Evolutionary conservation across 225 moss, liverwort and hornwort genomes (phyloP).

Genomic region (Neckera pumila): DNA sequence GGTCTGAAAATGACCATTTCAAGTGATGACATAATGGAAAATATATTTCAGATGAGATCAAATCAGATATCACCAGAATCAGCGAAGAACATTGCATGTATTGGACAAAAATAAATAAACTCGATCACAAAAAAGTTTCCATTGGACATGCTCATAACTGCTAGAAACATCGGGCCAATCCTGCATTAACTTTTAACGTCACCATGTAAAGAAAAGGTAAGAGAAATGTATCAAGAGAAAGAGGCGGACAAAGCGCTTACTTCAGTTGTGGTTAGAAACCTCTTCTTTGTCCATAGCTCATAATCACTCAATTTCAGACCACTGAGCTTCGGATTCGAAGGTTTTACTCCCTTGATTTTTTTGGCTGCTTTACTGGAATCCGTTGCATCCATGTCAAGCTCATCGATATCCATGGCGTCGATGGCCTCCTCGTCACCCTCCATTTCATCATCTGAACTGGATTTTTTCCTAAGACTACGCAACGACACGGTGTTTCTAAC

Average conservation of each 20-base stretch:
- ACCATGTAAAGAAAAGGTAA: not conserved
- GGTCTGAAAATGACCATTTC: not conserved
- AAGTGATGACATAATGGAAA: not conserved
- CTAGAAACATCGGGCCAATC: not conserved
- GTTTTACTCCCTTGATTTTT: slow-evolving; percentile 9
- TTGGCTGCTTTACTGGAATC: slow-evolving; percentile 17
- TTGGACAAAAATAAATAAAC: not conserved
- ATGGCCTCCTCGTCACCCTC: slow-evolving; percentile 26
- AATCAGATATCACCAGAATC: not conserved
- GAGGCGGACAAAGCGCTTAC: slow-evolving; percentile 10
- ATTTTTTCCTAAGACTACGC: slow-evolving; percentile 17
- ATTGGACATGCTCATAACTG: not conserved
- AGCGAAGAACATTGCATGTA: not conserved
- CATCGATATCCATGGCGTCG: slow-evolving; percentile 36
- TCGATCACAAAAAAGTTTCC: not conserved
- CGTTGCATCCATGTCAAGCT: slow-evolving; percentile 30
- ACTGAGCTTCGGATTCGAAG: not conserved
- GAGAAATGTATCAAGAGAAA: not conserved
- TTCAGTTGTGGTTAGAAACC: slow-evolving; percentile 71
- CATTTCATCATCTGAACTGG: slow-evolving; percentile 20
- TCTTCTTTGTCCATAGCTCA: slow-evolving; percentile 40
- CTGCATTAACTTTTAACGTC: not conserved
- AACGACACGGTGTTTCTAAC: slow-evolving; percentile 41
- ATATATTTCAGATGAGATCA: not conserved
- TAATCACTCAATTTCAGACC: slow-evolving; percentile 13